Conservation (phyloP, 768 basidiomycete species). For the Paxillus involutus region DNA sequence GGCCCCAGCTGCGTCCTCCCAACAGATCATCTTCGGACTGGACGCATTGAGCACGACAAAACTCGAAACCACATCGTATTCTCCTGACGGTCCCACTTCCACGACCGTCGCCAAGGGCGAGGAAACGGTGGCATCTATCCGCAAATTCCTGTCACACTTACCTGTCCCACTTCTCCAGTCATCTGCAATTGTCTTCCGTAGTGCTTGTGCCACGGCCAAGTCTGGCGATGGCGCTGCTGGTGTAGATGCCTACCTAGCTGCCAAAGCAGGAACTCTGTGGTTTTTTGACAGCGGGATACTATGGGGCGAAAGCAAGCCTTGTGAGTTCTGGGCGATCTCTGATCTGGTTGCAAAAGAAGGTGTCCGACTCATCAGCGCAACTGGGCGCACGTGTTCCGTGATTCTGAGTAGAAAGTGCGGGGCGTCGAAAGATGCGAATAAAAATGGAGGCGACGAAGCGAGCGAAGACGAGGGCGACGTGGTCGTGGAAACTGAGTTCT, state of each 20-base stretch:
- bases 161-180: slow-evolving; percentile 46
- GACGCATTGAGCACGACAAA: slow-evolving; percentile 53
- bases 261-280: slow-evolving; percentile 71
- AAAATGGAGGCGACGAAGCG: background rate
- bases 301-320: slow-evolving; percentile 75
- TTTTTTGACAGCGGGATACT: slow-evolving; percentile 68
- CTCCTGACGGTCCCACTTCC: slow-evolving; percentile 25
- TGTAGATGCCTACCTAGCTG: slow-evolving; percentile 68
- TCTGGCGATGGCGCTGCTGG: slow-evolving; percentile 52
- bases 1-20: slow-evolving; percentile 35
- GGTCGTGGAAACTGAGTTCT: slow-evolving; percentile 63
- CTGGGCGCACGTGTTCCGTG: slow-evolving; percentile 68
- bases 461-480: slow-evolving; percentile 36
- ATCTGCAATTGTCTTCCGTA: slow-evolving; percentile 52
- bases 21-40: slow-evolving; percentile 69
- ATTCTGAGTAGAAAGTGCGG: slow-evolving; percentile 43
- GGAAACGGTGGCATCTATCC: slow-evolving; percentile 49
- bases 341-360: slow-evolving; percentile 57
- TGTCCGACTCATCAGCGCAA: slow-evolving; percentile 56
- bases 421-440: background rate
- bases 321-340: slow-evolving; percentile 70
- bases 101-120: slow-evolving; percentile 48
- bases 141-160: slow-evolving; percentile 52
- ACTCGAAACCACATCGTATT: slow-evolving; percentile 45
- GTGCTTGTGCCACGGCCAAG: slow-evolving; percentile 41